phyloP scores from a whole-genome alignment of 2,329 filamentous ascomycete species.

The Penicillium sp. region DNA sequence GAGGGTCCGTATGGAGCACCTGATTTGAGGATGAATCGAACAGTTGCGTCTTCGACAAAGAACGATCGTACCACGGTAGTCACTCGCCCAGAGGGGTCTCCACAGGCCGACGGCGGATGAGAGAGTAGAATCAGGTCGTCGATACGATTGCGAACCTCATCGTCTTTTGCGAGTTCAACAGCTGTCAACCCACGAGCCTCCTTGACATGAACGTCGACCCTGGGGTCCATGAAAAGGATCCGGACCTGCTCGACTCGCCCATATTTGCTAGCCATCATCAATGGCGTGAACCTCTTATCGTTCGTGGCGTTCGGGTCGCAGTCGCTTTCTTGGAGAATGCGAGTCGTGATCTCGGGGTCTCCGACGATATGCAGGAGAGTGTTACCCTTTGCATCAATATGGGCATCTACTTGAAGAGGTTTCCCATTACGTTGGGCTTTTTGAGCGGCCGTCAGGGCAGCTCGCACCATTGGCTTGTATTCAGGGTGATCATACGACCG shows the following conservation, averaged over 20 bases:
- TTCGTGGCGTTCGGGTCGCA: conserved; percentile 96
- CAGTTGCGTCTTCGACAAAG: conserved; percentile 94
- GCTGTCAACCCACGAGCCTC: conserved; percentile 89
- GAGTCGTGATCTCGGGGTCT: conserved; percentile 74
- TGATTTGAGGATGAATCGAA: conserved; percentile 91
- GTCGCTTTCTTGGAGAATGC: conserved; percentile 81
- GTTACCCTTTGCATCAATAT: conserved; percentile 91
- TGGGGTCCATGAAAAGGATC: conserved; percentile 80
- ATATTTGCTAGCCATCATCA: conserved; percentile 99
- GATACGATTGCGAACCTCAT: conserved; percentile 94
- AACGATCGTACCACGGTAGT: conserved; percentile 94
- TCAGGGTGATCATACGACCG: conserved; percentile 91
- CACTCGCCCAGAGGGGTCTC: conserved; percentile 76
- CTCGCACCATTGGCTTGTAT: conserved; percentile 85
- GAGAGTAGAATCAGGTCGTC: conserved; percentile 90
- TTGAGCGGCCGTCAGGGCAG: conserved; percentile 75
- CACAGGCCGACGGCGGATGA: conserved; percentile 53
- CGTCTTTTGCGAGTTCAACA: conserved; percentile 95
- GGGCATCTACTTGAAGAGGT: conserved; percentile 87
- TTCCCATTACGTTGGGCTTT: conserved; percentile 74
- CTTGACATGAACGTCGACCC: conserved; percentile 82
- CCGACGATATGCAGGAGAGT: conserved; percentile 95
- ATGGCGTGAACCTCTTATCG: conserved; percentile 88
- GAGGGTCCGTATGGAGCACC: conserved; percentile 68
- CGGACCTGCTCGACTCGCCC: conserved; percentile 92